Conservation (phyloP, 371 early-diverging fungal genomes). For the Mucor sp. region DNA sequence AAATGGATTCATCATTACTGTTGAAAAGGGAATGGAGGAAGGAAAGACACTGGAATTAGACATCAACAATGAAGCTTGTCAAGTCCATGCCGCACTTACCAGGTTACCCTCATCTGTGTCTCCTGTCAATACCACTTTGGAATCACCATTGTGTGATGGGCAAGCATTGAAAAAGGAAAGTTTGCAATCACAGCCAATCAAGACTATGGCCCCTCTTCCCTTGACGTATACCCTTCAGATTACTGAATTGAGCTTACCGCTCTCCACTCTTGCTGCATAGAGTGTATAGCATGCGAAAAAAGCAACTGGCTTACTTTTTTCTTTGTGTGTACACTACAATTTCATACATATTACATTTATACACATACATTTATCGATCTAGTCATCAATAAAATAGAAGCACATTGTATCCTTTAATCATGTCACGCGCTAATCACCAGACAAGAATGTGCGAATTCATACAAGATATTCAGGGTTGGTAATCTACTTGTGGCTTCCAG, state of each 20-base stretch:
- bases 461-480: too few species aligned
- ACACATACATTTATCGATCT: not conserved
- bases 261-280: conserved; percentile 44
- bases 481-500: too few species aligned
- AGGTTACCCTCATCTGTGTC: conserved; percentile 16
- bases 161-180: conserved; percentile 15
- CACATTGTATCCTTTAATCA: too few species aligned
- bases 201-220: conserved; percentile 35
- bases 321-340: not conserved
- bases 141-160: not conserved
- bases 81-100: conserved; percentile 41
- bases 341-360: not conserved
- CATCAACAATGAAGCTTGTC: conserved; percentile 35
- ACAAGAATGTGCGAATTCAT: too few species aligned
- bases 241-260: conserved; percentile 43
- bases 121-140: not conserved
- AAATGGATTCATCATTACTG: conserved; percentile 37
- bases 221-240: conserved; percentile 46
- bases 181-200: conserved; percentile 4
- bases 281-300: not conserved
- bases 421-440: too few species aligned
- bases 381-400: not conserved
- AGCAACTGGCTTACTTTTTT: not conserved
- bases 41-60: conserved; percentile 33
- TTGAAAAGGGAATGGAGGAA: conserved; percentile 45